A percentile compares a stretch with the other conserved stretches of the same genome.
Conservation (phyloP, 352 stramenopile species). For the Globisporangium sylvaticum region DNA sequence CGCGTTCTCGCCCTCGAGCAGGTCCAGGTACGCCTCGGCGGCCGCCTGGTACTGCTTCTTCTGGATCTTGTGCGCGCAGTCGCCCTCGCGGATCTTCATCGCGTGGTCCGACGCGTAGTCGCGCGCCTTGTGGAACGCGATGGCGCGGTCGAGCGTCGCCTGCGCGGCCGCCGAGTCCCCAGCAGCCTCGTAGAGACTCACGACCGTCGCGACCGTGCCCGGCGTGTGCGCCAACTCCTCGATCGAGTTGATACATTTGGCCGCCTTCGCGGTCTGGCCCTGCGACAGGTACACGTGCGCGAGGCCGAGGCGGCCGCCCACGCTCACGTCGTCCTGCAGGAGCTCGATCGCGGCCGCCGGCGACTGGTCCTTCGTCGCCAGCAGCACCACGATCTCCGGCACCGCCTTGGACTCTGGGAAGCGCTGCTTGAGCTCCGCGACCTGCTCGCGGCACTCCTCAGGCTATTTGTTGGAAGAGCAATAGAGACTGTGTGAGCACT, state of each 20-base stretch:
- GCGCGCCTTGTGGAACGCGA: constrained; percentile 47
- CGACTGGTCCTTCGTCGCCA: constrained; percentile 67
- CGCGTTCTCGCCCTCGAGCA: constrained; percentile 64
- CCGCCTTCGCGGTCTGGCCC: constrained; percentile 28
- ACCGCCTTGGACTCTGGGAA: constrained; percentile 57
- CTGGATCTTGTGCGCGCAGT: constrained; percentile 77
- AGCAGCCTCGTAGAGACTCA: constrained; percentile 66
- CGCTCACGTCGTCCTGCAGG: constrained; percentile 40
- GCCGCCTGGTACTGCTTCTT: constrained; percentile 72
- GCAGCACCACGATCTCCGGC: constrained; percentile 59
- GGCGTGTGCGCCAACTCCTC: constrained; percentile 55
- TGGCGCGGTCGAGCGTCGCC: constrained; percentile 42
- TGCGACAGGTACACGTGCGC: constrained; percentile 72
- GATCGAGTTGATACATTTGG: constrained; percentile 60
- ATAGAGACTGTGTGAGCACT: neutral
- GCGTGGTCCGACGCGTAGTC: constrained; percentile 53
- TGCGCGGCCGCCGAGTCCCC: constrained; percentile 48
- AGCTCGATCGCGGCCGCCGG: constrained; percentile 44
- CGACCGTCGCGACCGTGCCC: constrained; percentile 76
- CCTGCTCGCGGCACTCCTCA: constrained; percentile 57
- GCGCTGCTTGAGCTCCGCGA: constrained; percentile 48
- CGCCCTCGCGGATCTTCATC: constrained; percentile 75
- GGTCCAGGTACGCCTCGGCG: constrained; percentile 55
- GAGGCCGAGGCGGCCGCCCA: constrained; percentile 60
- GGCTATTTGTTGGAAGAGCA: constrained; percentile 22